A percentile compares a stretch with the other conserved stretches of the same genome.
Conservation (phyloP, 805 yeast species). For the Metschnikowia bowlesiae region DNA sequence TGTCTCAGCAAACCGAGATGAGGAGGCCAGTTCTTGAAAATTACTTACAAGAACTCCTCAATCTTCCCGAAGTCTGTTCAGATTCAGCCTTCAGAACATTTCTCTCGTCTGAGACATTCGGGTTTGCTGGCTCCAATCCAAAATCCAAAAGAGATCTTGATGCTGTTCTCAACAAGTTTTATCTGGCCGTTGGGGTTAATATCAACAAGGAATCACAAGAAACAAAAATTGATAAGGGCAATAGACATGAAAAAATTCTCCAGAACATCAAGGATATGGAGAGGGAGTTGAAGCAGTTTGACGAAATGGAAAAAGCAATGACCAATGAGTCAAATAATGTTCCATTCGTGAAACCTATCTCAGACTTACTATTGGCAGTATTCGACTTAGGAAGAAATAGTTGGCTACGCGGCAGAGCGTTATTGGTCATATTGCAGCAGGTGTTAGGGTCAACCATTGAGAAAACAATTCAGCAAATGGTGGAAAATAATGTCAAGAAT, state of each 20-base stretch:
- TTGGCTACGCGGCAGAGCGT: conserved; percentile 84
- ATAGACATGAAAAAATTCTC: conserved; percentile 16
- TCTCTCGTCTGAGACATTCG: conserved; percentile 66
- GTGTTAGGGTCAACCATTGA: conserved; percentile 85
- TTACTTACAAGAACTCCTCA: conserved; percentile 55
- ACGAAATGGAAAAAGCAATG: conserved; percentile 29
- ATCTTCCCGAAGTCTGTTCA: conserved; percentile 66
- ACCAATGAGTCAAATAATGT: conserved; percentile 15
- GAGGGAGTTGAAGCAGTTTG: conserved; percentile 49
- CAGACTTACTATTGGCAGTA: conserved; percentile 66
- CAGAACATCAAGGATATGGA: conserved; percentile 47
- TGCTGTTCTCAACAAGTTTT: conserved; percentile 31
- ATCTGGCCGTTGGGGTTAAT: conserved; percentile 9
- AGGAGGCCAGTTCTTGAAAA: conserved; percentile 57
- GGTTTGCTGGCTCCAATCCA: conserved; percentile 15
- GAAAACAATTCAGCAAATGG: conserved; percentile 49
- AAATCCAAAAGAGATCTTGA: conserved; percentile 22
- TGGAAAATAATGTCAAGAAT: conserved; percentile 32
- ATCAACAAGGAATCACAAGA: conserved; percentile 11
- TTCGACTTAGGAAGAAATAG: conserved; percentile 63
- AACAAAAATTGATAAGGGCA: neutral
- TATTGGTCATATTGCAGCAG: conserved; percentile 77
- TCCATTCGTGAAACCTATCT: conserved; percentile 74
- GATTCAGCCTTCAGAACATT: conserved; percentile 71
- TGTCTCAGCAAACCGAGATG: conserved; percentile 56